Conservation (phyloP, 2,329 filamentous ascomycete genomes). For the Cercospora brassicicola region DNA sequence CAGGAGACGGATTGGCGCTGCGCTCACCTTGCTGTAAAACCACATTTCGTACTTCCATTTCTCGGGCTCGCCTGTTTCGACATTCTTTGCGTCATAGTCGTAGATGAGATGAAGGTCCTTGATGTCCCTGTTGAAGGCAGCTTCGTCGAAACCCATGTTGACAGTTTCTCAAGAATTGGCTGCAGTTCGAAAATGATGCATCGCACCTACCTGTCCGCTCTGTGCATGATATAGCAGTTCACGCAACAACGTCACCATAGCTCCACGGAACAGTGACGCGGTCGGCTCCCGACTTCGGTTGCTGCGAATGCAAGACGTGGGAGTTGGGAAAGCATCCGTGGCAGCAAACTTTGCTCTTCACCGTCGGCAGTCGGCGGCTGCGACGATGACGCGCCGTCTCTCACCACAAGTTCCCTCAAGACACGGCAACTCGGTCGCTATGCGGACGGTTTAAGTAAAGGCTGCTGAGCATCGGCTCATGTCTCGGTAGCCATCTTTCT, state of each 20-base stretch:
- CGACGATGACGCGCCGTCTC: neutral
- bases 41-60: constrained; percentile 64
- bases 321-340: neutral
- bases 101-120: constrained; percentile 58
- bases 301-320: neutral
- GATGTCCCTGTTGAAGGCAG: constrained; percentile 53
- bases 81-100: constrained; percentile 54
- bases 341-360: constrained; percentile 4
- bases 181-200: neutral
- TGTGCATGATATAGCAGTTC: neutral
- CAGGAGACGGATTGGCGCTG: constrained; percentile 33
- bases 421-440: neutral
- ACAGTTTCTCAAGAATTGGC: neutral
- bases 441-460: neutral
- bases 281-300: constrained; percentile 3
- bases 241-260: neutral
- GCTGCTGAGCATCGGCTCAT: neutral
- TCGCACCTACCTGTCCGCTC: neutral
- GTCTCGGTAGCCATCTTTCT: neutral
- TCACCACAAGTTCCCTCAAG: neutral
- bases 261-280: neutral
- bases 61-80: constrained; percentile 50
- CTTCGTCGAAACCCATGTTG: constrained; percentile 17
- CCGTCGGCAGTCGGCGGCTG: neutral
- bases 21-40: constrained; percentile 51